Conservation (phyloP, 2,329 filamentous ascomycete genomes). For the Exophiala alcalophila region DNA sequence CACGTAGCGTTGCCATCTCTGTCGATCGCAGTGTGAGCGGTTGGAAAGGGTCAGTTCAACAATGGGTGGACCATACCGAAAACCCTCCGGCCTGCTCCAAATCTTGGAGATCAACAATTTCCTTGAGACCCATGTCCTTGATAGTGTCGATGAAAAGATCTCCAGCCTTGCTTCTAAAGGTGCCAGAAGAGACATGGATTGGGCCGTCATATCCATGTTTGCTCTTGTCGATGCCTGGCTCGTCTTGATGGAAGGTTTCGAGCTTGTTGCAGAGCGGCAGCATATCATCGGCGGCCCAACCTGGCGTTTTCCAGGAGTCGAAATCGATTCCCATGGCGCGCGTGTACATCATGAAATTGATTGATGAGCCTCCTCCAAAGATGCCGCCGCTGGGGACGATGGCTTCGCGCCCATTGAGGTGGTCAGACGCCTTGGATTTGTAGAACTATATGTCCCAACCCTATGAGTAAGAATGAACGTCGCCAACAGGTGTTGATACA, state of each 20-base stretch:
- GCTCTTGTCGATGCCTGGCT: constrained; percentile 1
- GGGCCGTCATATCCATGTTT: constrained; percentile 52
- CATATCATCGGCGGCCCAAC: constrained; percentile 12
- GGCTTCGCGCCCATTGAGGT: constrained; percentile 30
- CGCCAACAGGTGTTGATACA: no score
- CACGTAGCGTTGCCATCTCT: constrained; percentile 51
- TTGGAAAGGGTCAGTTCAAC: background rate
- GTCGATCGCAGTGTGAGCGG: constrained; percentile 40
- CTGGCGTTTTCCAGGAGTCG: constrained; percentile 49
- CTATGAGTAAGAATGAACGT: no score
- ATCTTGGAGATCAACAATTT: constrained; percentile 56
- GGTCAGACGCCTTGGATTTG: constrained; percentile 45
- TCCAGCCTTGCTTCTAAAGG: constrained; percentile 44
- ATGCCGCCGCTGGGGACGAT: constrained; percentile 45
- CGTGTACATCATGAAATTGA: constrained; percentile 57
- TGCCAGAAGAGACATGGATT: constrained; percentile 54
- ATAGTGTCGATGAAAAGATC: constrained; percentile 53
- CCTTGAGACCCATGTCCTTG: constrained; percentile 48
- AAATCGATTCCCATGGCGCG: constrained; percentile 37
- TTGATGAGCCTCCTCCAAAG: constrained; percentile 61
- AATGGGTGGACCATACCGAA: no score
- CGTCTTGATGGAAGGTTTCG: constrained; percentile 8
- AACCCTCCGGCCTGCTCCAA: no score
- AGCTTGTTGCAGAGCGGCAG: constrained; percentile 16
- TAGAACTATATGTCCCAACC: no score